Evolutionary conservation across 345 rosid species (phyloP), one percentile per base, ranked within the genome.

Genomic region (Jatropha curcas): DNA sequence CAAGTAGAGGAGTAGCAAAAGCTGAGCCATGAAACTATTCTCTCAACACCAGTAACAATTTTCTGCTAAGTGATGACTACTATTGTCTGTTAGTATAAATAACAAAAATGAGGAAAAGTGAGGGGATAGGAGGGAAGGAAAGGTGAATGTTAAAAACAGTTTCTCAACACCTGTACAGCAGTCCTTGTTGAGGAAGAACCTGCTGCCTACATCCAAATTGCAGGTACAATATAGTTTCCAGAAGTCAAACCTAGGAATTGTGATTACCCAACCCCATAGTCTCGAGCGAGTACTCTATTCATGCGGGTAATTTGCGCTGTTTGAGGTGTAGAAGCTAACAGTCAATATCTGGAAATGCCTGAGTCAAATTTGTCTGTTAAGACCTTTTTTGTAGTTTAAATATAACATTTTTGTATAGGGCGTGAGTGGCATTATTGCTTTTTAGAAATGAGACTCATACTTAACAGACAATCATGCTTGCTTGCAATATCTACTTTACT

Each of bases 171-270:
- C 12, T 39, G 43, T 39, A 39, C 10, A 39, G 43, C 6, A 2
- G 12, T 39, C 43, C 43, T 39, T 12, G 10, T 39, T 39, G 43
- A 39, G 43, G 43, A 39, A 39, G 43, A 6, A 12, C 43, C 43
- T 39, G 43, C 12, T 39, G 43, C 43, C 10, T 39, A 1, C 43
- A 39, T 0, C 27, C 10, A 19, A 19, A n/a, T 52, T 11, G 22
- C 57, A 52, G 2, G 57, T 24, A 24, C 52, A n/a, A 14, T 17
- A 14, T 50, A 59, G 39, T 5, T 30, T 14, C 7, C 14, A 20
- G 37, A 59, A 59, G 10, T 63, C 30, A n/a, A 12, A 63, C 45
- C 51, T 37, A 63, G 67, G 28, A 63, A n/a, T 60, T 60, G 43
- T 60, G 25, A 33, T 34, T 30, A 1, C 31, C 67, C 27, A 52